Conservation (phyloP, 768 basidiomycete genomes). For the Tylopilus felleus region DNA sequence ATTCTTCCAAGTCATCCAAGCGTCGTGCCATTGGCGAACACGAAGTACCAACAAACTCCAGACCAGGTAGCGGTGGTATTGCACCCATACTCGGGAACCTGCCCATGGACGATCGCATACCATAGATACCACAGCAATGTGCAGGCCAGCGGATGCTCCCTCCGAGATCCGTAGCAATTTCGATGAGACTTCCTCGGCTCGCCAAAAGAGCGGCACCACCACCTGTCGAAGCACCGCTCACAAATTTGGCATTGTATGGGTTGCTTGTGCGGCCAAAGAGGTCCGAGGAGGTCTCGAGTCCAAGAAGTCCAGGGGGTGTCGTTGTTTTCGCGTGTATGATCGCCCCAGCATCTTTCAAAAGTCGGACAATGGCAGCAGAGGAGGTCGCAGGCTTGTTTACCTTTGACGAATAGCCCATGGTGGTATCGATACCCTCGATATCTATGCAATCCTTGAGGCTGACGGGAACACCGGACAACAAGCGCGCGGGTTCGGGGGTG, state of each 20-base stretch:
- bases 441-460: constrained; percentile 49
- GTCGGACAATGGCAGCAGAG: constrained; percentile 38
- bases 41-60: constrained; percentile 36
- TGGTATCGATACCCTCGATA: constrained; percentile 45
- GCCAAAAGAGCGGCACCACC: constrained; percentile 51
- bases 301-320: constrained; percentile 40
- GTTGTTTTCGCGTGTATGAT: constrained; percentile 42
- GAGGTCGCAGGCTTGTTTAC: constrained; percentile 33
- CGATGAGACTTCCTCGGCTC: constrained; percentile 41
- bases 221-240: constrained; percentile 48
- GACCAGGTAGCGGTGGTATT: constrained; percentile 33
- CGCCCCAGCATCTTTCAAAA: constrained; percentile 41
- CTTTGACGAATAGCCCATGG: constrained; percentile 40
- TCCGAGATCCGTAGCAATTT: constrained; percentile 48
- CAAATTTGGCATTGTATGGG: constrained; percentile 42
- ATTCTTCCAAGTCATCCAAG: constrained; percentile 40
- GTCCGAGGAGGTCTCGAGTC: constrained; percentile 41
- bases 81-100: constrained; percentile 37
- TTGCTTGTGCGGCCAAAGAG: constrained; percentile 47
- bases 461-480: constrained; percentile 46
- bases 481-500: constrained; percentile 3
- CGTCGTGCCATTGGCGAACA: constrained; percentile 41
- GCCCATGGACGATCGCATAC: constrained; percentile 37
- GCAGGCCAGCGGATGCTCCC: constrained; percentile 50
- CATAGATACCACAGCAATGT: constrained; percentile 45